phyloP scores from a whole-genome alignment of 2,329 filamentous ascomycete genomes.

The Alternaria sp. region DNA sequence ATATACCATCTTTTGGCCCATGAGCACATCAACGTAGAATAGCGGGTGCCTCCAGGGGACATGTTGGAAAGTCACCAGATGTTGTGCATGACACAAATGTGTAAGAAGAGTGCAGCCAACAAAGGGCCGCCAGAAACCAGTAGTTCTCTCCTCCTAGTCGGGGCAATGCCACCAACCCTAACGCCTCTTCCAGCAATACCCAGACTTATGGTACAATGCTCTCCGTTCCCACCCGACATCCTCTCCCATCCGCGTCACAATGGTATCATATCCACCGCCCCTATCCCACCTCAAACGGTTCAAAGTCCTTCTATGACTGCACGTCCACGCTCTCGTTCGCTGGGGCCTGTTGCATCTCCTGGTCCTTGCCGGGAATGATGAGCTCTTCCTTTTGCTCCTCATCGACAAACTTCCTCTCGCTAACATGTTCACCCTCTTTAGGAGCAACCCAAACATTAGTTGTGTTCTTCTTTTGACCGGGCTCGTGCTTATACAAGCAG shows the following conservation, averaged over 20 bases:
- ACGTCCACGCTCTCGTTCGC: slow-evolving; percentile 35
- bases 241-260: slow-evolving; percentile 11
- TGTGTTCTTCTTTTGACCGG: slow-evolving; percentile 79
- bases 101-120: slow-evolving; percentile 18
- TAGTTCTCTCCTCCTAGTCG: slow-evolving; percentile 9
- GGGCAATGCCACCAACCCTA: slow-evolving; percentile 17
- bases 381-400: slow-evolving; percentile 74
- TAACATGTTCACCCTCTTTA: slow-evolving; percentile 68
- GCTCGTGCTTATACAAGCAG: slow-evolving; percentile 88
- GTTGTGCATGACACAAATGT: not conserved
- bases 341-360: slow-evolving; percentile 28
- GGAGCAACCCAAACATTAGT: slow-evolving; percentile 87
- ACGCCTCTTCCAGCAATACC: slow-evolving; percentile 27
- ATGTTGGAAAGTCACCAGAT: slow-evolving; percentile 6
- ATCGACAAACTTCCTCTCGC: slow-evolving; percentile 86
- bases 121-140: slow-evolving; percentile 15
- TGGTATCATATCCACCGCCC: slow-evolving; percentile 30
- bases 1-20: not conserved
- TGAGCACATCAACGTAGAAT: not conserved
- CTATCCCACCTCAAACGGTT: not conserved
- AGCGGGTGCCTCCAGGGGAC: not conserved
- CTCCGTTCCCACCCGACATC: slow-evolving; percentile 14
- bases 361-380: slow-evolving; percentile 66
- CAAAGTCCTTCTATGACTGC: slow-evolving; percentile 25
- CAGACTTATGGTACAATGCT: slow-evolving; percentile 42